Evolutionary conservation across 2,329 filamentous ascomycete genomes (phyloP).

Genomic region (Neofusicoccum sp.): DNA sequence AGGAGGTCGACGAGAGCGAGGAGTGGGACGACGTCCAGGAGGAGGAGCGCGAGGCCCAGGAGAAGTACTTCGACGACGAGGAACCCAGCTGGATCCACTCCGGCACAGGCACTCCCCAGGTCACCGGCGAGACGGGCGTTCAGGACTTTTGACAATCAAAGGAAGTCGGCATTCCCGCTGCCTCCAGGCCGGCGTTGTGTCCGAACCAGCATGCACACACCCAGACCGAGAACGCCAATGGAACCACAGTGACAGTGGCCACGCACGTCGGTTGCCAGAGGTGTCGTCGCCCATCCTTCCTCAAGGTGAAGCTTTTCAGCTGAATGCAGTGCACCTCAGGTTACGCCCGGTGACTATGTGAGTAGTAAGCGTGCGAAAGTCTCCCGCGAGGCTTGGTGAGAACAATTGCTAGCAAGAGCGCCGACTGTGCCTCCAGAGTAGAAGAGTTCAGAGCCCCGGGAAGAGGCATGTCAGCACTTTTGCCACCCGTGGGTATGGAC

Average conservation of each 20-base stretch:
- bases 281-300: constrained; percentile 18
- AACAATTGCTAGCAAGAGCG: background rate
- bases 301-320: constrained; percentile 17
- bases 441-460: background rate
- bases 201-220: background rate
- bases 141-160: constrained; percentile 46
- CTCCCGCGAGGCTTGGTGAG: background rate
- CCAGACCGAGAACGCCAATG: constrained; percentile 4
- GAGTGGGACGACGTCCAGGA: constrained; percentile 68
- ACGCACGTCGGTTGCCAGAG: constrained; percentile 17
- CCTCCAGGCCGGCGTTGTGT: constrained; percentile 8
- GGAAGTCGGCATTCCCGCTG: background rate
- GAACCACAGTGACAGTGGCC: constrained; percentile 18
- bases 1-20: constrained; percentile 68
- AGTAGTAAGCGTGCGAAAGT: background rate
- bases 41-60: constrained; percentile 65
- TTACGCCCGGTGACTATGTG: background rate
- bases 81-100: constrained; percentile 66
- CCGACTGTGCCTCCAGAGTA: background rate
- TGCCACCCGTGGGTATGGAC: background rate
- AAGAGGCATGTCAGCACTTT: background rate
- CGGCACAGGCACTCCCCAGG: constrained; percentile 33
- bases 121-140: constrained; percentile 51
- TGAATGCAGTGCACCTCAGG: constrained; percentile 2
- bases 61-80: constrained; percentile 80